A percentile compares a stretch with the other conserved stretches of the same genome.
Evolutionary conservation across 2,329 filamentous ascomycete species (phyloP).

Genomic region (Ophiostoma ulmi): DNA sequence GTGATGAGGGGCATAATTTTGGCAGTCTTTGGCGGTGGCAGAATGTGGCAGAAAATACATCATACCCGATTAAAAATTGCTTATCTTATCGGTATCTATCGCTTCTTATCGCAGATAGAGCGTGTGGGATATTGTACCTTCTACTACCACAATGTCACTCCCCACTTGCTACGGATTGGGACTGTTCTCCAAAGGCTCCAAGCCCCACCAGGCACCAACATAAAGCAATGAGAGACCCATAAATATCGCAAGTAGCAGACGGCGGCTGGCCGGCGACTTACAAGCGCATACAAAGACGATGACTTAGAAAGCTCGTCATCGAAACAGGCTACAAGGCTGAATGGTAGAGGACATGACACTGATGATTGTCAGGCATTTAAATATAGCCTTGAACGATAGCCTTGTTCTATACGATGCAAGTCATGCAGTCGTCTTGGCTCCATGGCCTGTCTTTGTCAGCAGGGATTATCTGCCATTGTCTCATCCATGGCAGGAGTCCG

Average conservation of each 20-base stretch:
- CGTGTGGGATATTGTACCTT: neutral
- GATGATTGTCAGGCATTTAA: neutral
- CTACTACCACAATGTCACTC: neutral
- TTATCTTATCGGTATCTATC: constrained; percentile 21
- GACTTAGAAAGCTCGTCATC: neutral
- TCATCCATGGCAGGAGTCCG: neutral
- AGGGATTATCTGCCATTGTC: neutral
- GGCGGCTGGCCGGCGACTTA: neutral
- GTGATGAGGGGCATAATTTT: constrained; percentile 28
- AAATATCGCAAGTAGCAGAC: neutral
- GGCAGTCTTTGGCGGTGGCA: constrained; percentile 9
- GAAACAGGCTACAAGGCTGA: neutral
- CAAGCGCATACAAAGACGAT: neutral
- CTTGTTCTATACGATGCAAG: neutral
- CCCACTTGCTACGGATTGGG: neutral
- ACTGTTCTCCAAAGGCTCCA: neutral
- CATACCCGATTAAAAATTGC: neutral
- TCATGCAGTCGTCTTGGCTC: neutral
- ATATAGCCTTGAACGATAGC: neutral
- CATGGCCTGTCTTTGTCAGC: neutral
- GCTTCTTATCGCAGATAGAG: neutral
- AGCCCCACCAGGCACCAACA: constrained; percentile 22
- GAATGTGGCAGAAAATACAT: neutral
- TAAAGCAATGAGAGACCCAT: neutral
- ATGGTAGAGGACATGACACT: neutral